Evolutionary conservation across 1,284 basidiomycete species (phyloP).

Genomic region (Xerocomus cyaneibrunnescens): DNA sequence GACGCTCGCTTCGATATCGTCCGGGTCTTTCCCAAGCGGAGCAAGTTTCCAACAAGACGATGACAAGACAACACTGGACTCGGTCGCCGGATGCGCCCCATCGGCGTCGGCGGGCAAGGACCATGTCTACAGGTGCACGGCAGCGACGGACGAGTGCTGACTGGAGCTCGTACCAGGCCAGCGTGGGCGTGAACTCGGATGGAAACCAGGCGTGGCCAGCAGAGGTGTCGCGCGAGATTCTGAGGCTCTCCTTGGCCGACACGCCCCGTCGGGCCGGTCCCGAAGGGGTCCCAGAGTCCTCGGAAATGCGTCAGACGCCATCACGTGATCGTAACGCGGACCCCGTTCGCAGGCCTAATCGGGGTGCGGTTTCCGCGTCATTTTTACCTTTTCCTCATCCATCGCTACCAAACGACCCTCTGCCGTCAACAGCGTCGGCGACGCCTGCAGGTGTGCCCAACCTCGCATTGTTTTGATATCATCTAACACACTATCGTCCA

Average conservation of each 20-base stretch:
- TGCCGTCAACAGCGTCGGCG: constrained; percentile 26
- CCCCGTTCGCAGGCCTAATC: constrained; percentile 22
- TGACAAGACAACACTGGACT: constrained; percentile 13
- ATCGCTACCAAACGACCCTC: constrained; percentile 22
- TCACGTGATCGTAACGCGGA: constrained; percentile 25
- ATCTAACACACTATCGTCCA: constrained; percentile 4
- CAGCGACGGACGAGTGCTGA: constrained; percentile 43
- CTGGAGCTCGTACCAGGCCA: constrained; percentile 42
- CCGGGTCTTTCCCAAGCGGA: constrained; percentile 11
- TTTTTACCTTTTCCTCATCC: constrained; percentile 37
- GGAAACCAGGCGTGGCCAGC: constrained; percentile 43
- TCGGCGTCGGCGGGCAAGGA: constrained; percentile 24
- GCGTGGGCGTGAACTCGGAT: constrained; percentile 31
- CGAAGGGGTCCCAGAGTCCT: constrained; percentile 28
- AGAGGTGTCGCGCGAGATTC: constrained; percentile 43
- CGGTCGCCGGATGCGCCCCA: background rate
- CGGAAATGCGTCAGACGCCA: constrained; percentile 2
- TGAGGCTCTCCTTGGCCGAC: constrained; percentile 38
- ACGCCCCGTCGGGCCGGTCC: constrained; percentile 3
- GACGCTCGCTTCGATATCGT: constrained; percentile 20
- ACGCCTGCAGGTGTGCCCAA: constrained; percentile 26
- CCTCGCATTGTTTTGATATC: background rate
- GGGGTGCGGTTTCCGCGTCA: constrained; percentile 19
- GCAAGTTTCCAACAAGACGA: constrained; percentile 1
- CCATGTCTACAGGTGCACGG: constrained; percentile 14